Percentiles rank a stretch among this genome's conserved stretches.
These are phyloP conservation scores for Funneliformis caledonium DNA, from an alignment of 371 early-diverging fungal genomes.

Conservation along the genomic window DNA sequence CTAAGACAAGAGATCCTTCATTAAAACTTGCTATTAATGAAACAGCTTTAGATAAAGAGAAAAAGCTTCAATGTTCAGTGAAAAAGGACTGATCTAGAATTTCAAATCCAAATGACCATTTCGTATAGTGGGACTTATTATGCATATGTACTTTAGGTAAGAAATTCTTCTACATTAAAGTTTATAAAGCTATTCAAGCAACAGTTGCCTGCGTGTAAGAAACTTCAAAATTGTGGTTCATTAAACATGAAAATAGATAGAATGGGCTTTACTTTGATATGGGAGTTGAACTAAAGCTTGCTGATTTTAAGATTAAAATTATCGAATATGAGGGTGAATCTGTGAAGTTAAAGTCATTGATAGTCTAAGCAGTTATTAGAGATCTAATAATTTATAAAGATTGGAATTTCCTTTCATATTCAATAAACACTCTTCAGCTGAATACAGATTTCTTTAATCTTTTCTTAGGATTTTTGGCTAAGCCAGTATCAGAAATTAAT, in stretches of 20 bases:
- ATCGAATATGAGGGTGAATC: constrained; percentile 16
- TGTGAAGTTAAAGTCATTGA: constrained; percentile 12
- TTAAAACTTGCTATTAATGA: too few relatives aligned
- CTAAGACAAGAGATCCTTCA: too few relatives aligned
- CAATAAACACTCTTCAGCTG: background rate
- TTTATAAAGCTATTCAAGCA: constrained; percentile 7
- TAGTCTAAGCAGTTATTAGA: background rate
- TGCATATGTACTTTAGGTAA: constrained; percentile 13
- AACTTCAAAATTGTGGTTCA: background rate
- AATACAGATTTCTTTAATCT: background rate
- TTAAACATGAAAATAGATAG: too few relatives aligned
- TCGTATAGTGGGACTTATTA: too few relatives aligned
- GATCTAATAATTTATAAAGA: background rate
- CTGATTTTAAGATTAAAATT: too few relatives aligned
- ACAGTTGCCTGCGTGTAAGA: background rate
- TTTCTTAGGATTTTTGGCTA: background rate
- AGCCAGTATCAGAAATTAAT: background rate
- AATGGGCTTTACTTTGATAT: too few relatives aligned
- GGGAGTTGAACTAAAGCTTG: too few relatives aligned
- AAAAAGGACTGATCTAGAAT: too few relatives aligned
- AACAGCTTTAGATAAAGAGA: too few relatives aligned
- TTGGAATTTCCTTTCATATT: background rate
- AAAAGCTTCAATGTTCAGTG: too few relatives aligned
- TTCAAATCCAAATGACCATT: too few relatives aligned
- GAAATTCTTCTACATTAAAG: background rate